Conservation (phyloP, 352 stramenopile species). For the Globisporangium okanoganense region DNA sequence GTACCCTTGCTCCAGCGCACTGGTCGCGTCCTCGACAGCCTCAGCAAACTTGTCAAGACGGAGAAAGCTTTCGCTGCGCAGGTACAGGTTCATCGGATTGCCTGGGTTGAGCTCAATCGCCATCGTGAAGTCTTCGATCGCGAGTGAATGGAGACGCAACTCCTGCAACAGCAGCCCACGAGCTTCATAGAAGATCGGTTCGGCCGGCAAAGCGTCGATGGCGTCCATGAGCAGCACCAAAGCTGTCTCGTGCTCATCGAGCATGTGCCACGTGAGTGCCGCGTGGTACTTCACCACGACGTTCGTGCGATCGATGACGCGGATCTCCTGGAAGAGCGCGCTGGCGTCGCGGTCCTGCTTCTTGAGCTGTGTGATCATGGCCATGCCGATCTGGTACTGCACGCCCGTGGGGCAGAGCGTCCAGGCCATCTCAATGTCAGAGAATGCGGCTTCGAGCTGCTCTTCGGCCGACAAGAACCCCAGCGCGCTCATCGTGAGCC, state of each 20-base stretch:
- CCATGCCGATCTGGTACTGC: slow-evolving; percentile 65
- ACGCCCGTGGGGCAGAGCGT: slow-evolving; percentile 32
- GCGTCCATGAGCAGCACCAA: slow-evolving; percentile 47
- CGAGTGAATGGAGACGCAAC: slow-evolving; percentile 37
- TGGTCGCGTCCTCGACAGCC: slow-evolving; percentile 40
- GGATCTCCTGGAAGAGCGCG: slow-evolving; percentile 34
- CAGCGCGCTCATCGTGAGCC: slow-evolving; percentile 7
- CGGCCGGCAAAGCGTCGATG: slow-evolving; percentile 44
- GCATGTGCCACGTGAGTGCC: slow-evolving; percentile 51
- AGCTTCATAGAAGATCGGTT: slow-evolving; percentile 58
- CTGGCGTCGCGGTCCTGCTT: slow-evolving; percentile 38
- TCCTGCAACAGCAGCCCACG: slow-evolving; percentile 59
- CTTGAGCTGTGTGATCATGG: slow-evolving; percentile 71
- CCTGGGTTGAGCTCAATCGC: slow-evolving; percentile 19
- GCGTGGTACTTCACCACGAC: slow-evolving; percentile 64
- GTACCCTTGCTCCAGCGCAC: slow-evolving; percentile 19
- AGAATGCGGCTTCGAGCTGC: slow-evolving; percentile 67
- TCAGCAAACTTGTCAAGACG: slow-evolving; percentile 38
- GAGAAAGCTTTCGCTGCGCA: slow-evolving; percentile 44
- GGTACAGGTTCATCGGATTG: slow-evolving; percentile 26
- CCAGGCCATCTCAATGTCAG: slow-evolving; percentile 79
- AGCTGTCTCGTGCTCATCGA: slow-evolving; percentile 39
- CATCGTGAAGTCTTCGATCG: slow-evolving; percentile 49
- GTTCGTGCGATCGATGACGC: slow-evolving; percentile 24
- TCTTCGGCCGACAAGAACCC: slow-evolving; percentile 29